phyloP scores from a whole-genome alignment of 768 basidiomycete genomes.

The Russula ochroleuca region DNA sequence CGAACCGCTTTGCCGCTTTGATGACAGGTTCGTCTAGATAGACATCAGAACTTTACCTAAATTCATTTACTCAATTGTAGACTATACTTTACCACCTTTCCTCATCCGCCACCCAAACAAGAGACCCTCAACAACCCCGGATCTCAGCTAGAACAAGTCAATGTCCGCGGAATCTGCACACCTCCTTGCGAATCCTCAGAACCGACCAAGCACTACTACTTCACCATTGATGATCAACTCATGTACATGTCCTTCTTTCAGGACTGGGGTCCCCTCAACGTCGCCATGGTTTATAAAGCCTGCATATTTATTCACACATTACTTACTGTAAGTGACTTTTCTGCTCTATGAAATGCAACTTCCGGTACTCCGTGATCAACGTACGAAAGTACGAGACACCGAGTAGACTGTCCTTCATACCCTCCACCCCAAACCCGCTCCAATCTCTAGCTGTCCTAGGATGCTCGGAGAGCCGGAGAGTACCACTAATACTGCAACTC shows the following conservation, averaged over 20 bases:
- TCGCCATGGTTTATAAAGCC: constrained; percentile 90
- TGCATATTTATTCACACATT: constrained; percentile 90
- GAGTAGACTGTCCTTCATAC: too few species aligned
- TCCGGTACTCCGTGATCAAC: too few species aligned
- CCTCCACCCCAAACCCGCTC: too few species aligned
- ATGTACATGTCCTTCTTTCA: constrained; percentile 91
- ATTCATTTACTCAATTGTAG: constrained; percentile 32
- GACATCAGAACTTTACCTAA: neutral
- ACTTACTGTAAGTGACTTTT: constrained; percentile 35
- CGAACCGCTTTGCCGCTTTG: constrained; percentile 76
- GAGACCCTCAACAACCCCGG: constrained; percentile 59
- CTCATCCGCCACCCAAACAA: constrained; percentile 64
- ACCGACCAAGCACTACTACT: constrained; percentile 80
- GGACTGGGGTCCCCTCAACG: constrained; percentile 90
- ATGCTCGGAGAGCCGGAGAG: neutral
- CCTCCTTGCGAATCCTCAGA: constrained; percentile 66
- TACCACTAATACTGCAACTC: neutral
- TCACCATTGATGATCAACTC: constrained; percentile 89
- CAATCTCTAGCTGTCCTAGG: too few species aligned
- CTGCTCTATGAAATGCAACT: neutral
- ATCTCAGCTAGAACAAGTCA: constrained; percentile 53
- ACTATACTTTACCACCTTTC: constrained; percentile 88
- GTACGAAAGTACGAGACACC: too few species aligned
- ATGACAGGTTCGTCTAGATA: constrained; percentile 54
- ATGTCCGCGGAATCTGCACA: constrained; percentile 54